These are phyloP conservation scores for Malassezia furfur DNA, from an alignment of 1,284 basidiomycete species.

Conservation along the genomic window DNA sequence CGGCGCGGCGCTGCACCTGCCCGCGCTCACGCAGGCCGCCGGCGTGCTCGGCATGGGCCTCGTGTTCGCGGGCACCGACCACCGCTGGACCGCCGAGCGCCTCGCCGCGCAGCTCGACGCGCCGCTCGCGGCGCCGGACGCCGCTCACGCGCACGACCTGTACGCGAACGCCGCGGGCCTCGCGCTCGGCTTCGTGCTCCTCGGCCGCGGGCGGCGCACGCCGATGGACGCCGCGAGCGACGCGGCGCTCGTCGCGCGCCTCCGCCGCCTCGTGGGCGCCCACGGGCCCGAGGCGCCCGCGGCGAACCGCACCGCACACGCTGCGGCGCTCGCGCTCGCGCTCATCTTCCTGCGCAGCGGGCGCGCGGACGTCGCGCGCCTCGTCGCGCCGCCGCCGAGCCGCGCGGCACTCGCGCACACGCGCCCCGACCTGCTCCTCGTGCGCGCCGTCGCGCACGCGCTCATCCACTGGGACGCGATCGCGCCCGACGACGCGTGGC, in stretches of 20 bases:
- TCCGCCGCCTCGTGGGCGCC: constrained; percentile 25
- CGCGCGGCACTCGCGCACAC: constrained; percentile 68
- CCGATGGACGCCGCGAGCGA: constrained; percentile 32
- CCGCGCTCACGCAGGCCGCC: constrained; percentile 78
- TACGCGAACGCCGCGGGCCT: constrained; percentile 82
- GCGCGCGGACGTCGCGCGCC: constrained; percentile 70
- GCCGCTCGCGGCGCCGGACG: constrained; percentile 58
- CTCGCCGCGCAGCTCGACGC: constrained; percentile 61
- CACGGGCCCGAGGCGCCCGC: constrained; percentile 1
- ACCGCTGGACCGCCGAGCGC: constrained; percentile 82
- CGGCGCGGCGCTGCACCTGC: constrained; percentile 76
- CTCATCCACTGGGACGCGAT: constrained; percentile 83
- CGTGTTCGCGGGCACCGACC: constrained; percentile 75
- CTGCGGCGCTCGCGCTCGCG: constrained; percentile 75
- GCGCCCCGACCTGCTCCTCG: constrained; percentile 74
- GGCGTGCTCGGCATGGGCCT: constrained; percentile 81
- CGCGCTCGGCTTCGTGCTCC: constrained; percentile 89
- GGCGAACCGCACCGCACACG: constrained; percentile 55
- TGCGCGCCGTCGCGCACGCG: constrained; percentile 67
- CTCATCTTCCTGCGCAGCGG: constrained; percentile 83
- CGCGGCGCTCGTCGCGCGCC: constrained; percentile 25
- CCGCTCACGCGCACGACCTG: constrained; percentile 58
- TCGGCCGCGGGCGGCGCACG: constrained; percentile 56
- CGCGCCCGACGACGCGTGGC: constrained; percentile 65
- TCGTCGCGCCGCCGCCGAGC: constrained; percentile 72